Evolutionary conservation across 1,284 basidiomycete genomes (phyloP).

Genomic region (Cutaneotrichosporon sp.): DNA sequence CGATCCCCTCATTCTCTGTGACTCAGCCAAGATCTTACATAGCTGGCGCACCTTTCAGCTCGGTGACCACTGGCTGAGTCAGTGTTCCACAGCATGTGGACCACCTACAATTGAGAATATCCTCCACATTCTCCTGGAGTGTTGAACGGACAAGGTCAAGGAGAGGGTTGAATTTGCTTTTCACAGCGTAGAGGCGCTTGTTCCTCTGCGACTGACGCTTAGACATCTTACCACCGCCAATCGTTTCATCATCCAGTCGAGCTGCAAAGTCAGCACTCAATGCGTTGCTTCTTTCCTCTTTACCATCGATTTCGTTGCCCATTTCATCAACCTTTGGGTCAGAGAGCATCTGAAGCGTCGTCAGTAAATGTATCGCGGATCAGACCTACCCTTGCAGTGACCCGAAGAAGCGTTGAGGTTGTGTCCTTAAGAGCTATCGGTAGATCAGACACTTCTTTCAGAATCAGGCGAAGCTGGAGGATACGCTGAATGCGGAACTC

Average conservation of each 20-base stretch:
- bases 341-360: not conserved
- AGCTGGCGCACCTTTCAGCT: not conserved
- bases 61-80: constrained; percentile 1
- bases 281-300: not conserved
- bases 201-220: constrained; percentile 47
- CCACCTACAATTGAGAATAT: constrained; percentile 53
- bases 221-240: constrained; percentile 1
- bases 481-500: constrained; percentile 27
- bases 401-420: not conserved
- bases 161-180: constrained; percentile 69
- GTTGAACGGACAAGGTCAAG: constrained; percentile 90
- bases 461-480: constrained; percentile 23
- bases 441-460: constrained; percentile 14
- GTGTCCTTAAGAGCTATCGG: constrained; percentile 5
- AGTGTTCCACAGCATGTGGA: not conserved
- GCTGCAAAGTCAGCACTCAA: constrained; percentile 7
- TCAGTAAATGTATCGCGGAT: too few relatives aligned
- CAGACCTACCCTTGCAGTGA: not conserved
- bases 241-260: constrained; percentile 23
- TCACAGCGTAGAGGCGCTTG: constrained; percentile 76
- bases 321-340: not conserved
- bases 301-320: constrained; percentile 17
- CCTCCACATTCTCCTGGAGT: constrained; percentile 80
- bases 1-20: constrained; percentile 7
- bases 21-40: not conserved